These are phyloP conservation scores for Gliomastix tumulicola DNA, from an alignment of 2,329 filamentous ascomycete genomes.

Conservation along the genomic window DNA sequence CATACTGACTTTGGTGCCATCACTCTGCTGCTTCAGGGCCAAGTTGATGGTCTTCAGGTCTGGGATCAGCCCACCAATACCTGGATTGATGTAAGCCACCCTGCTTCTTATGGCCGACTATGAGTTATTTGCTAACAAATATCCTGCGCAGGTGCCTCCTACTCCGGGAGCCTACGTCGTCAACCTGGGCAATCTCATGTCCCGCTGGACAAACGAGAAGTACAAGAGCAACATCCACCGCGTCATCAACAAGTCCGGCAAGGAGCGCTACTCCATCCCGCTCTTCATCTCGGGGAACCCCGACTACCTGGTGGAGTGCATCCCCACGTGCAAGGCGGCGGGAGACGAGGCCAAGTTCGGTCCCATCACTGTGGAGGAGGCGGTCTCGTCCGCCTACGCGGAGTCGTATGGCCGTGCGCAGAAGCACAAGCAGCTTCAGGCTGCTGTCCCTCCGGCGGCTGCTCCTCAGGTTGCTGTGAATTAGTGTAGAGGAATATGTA, in stretches of 20 bases:
- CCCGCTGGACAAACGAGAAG: conserved; percentile 40
- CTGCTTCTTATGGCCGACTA: no score
- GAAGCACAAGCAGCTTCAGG: conserved; percentile 20
- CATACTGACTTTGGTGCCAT: conserved; percentile 52
- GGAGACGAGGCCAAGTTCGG: conserved; percentile 17
- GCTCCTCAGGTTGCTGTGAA: neutral
- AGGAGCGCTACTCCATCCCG: conserved; percentile 47
- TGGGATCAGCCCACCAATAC: conserved; percentile 31
- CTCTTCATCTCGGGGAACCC: conserved; percentile 50
- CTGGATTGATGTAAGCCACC: conserved; percentile 28
- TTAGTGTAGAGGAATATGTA: neutral
- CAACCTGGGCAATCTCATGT: conserved; percentile 43
- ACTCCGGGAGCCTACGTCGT: conserved; percentile 40
- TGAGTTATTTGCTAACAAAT: neutral
- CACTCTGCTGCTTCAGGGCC: conserved; percentile 47
- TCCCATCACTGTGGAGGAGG: conserved; percentile 21
- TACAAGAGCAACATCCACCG: conserved; percentile 48
- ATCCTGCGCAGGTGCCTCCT: conserved; percentile 29
- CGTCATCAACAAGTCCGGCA: conserved; percentile 43
- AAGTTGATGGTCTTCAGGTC: conserved; percentile 43
- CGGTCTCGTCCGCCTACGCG: conserved; percentile 20
- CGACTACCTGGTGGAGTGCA: conserved; percentile 27
- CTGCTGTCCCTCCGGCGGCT: neutral
- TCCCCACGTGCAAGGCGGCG: conserved; percentile 18
- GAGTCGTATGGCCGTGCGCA: conserved; percentile 23